Evolutionary conservation across 139 green algal genomes (phyloP).

Genomic region (Monoraphidium neglectum): DNA sequence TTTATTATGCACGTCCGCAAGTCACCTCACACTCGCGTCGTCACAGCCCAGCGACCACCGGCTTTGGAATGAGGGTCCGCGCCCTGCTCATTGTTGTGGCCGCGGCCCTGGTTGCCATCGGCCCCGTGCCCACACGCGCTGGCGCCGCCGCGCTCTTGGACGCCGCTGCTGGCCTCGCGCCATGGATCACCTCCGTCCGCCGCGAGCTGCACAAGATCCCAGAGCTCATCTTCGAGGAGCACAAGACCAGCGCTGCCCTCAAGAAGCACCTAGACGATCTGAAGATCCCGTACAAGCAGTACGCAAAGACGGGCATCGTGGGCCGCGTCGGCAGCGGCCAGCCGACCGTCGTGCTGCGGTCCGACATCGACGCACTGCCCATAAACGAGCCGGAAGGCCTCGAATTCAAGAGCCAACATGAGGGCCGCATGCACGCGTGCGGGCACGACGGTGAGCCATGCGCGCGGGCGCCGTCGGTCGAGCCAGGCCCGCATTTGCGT

Average conservation of each 20-base stretch:
- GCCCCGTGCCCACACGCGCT: constrained; percentile 35
- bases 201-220: constrained; percentile 66
- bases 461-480: too few relatives aligned
- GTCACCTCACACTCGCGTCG: too few relatives aligned
- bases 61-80: too few relatives aligned
- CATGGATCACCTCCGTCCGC: constrained; percentile 43
- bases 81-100: too few relatives aligned
- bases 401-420: constrained; percentile 25
- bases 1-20: too few relatives aligned
- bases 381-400: constrained; percentile 59
- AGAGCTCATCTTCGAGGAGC: constrained; percentile 70
- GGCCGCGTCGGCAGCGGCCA: constrained; percentile 64
- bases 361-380: constrained; percentile 93
- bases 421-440: constrained; percentile 84
- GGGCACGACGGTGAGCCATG: constrained; percentile 70
- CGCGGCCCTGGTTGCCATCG: too few relatives aligned
- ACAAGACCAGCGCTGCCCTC: constrained; percentile 72
- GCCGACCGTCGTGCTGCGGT: constrained; percentile 73
- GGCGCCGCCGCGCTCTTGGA: constrained; percentile 4
- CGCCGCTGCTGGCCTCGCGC: neutral
- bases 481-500: too few relatives aligned
- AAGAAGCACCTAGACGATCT: constrained; percentile 57
- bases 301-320: constrained; percentile 79
- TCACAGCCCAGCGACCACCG: too few relatives aligned
- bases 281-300: constrained; percentile 61